Evolutionary conservation across 1,139 yeast species (phyloP).

Genomic region (Candida frijolesensis): DNA sequence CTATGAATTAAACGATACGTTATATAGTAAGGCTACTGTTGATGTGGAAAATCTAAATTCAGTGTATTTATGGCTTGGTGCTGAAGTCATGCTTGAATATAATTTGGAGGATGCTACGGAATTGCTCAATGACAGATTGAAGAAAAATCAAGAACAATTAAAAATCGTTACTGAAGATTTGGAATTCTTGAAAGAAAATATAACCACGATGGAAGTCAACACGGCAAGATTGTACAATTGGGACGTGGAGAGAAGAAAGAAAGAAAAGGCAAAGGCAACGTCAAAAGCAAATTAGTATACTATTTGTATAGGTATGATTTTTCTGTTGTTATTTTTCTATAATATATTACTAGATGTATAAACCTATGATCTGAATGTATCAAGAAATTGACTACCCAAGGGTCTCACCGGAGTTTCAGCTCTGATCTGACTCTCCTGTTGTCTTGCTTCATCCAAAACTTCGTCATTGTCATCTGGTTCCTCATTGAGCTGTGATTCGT

Average conservation of each 20-base stretch:
- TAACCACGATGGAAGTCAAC: conserved; percentile 97
- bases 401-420: conserved; percentile 63
- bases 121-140: conserved; percentile 63
- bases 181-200: conserved; percentile 85
- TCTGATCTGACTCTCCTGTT: conserved; percentile 32
- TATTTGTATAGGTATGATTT: not conserved
- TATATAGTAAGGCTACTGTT: conserved; percentile 80
- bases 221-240: conserved; percentile 94
- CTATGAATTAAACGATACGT: conserved; percentile 90
- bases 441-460: conserved; percentile 25
- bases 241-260: conserved; percentile 86
- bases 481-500: conserved; percentile 8
- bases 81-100: conserved; percentile 96
- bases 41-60: conserved; percentile 46
- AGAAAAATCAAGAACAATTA: conserved; percentile 62
- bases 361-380: conserved; percentile 50
- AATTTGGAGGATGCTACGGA: conserved; percentile 85
- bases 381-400: conserved; percentile 58
- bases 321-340: not conserved
- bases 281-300: no score
- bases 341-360: not conserved
- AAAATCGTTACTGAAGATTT: conserved; percentile 75
- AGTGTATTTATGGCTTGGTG: conserved; percentile 93
- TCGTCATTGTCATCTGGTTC: conserved; percentile 27
- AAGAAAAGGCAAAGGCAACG: conserved; percentile 23